Base-by-base conservation (phyloP, 106 monocot genomes). In the Iris macrosiphon region DNA sequence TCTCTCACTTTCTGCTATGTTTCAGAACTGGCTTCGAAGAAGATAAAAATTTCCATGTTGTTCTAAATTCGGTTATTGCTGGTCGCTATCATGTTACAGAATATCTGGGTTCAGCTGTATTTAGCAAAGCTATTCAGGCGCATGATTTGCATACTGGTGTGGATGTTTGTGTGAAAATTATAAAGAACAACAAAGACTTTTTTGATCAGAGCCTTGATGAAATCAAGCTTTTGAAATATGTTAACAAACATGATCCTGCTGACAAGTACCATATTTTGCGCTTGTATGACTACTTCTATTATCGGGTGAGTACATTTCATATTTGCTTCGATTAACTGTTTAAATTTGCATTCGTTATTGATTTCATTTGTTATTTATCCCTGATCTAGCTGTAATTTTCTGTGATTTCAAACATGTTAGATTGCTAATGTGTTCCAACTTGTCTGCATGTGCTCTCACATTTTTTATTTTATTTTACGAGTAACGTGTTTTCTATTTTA, bases 161-260 rank as follows among this genome's bases (percentile, higher is more conserved):
- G 75, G 98, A 99, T 81, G 98, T 99, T 3, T 99, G 98, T 40
- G 74, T 99, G 57, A 99, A 99, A 72, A 99, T 99, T 47, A 99
- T 99, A 60, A 98, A 99, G 71, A 99, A 99, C 60, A 99, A 99
- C 71, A 99, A 99, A 67, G 98, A 99, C 71, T 99, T 99, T 65
- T 99, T 99, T 45, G 98, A 99, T 47, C 98, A 99, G 78, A 99
- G 98, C 62, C 84, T 99, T 62, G 98, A 99, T 74, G 98, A 99
- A 71, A 99, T 99, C 61, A 99, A 99, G 73, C 98, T 99, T 55
- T 64, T 99, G 45, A 99, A 99, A 71, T 99, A 53, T 87, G 78
- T 92, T 31, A 99, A 99, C 75, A 91, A 87, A 70, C 74, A 99
- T 76, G 98, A 99, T 68, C 91, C 98, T 62, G 87, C 66, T 32